Evolutionary conservation across 164 flowering plant species (phyloP).

Genomic region (Umbellularia californica): DNA sequence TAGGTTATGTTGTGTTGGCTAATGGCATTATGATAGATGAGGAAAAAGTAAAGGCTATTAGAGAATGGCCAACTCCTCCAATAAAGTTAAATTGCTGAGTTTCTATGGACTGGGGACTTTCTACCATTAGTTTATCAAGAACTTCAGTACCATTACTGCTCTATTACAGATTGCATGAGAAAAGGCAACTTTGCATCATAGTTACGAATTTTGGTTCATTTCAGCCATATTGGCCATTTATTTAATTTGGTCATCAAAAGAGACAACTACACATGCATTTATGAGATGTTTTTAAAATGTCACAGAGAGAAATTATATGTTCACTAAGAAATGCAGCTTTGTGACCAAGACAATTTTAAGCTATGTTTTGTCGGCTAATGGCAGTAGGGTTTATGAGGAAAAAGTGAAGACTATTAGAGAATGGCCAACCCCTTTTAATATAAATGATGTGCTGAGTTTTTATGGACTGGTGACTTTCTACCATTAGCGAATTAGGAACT

Average conservation of each 20-base stretch:
- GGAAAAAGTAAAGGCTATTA: not conserved
- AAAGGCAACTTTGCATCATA: not conserved
- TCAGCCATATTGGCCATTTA: no score
- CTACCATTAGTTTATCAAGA: not conserved
- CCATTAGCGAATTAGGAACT: not conserved
- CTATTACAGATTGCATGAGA: not conserved
- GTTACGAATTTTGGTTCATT: no score
- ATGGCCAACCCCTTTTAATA: not conserved
- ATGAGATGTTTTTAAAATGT: not conserved
- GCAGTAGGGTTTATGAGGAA: not conserved
- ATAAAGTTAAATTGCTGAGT: not conserved
- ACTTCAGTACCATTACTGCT: not conserved
- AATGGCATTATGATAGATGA: not conserved
- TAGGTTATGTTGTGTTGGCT: not conserved
- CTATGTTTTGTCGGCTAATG: not conserved
- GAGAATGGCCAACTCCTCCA: not conserved
- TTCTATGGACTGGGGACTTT: not conserved
- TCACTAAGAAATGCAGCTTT: not conserved
- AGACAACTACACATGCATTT: not conserved
- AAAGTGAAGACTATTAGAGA: not conserved
- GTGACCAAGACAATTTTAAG: no score
- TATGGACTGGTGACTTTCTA: not conserved
- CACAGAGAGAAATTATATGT: not conserved
- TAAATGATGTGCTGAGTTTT: not conserved
- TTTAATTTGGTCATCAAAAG: no score